Percentiles rank a stretch among this genome's conserved stretches.
These are phyloP conservation scores for Lachancea quebecensis DNA, from an alignment of 805 yeast species.

Conservation along the genomic window DNA sequence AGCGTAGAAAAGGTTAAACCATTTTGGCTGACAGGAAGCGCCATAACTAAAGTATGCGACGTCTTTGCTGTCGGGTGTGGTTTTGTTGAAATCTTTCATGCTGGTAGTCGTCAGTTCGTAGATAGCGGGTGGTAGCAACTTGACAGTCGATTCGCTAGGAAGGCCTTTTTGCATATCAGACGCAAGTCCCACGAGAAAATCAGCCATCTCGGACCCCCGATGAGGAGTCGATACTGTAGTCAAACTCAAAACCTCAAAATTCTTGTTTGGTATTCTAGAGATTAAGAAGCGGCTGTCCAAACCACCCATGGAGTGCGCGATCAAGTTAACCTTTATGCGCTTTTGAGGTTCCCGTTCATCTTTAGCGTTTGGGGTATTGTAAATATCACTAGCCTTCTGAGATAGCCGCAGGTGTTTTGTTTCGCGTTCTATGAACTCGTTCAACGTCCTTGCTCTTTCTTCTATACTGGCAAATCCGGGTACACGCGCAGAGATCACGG, in stretches of 20 bases:
- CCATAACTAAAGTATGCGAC: conserved; percentile 83
- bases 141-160: conserved; percentile 10
- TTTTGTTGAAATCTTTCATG: conserved; percentile 47
- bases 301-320: conserved; percentile 96
- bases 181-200: conserved; percentile 42
- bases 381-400: conserved; percentile 17
- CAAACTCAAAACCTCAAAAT: conserved; percentile 59
- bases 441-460: conserved; percentile 55
- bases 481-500: conserved; percentile 66
- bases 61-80: conserved; percentile 45
- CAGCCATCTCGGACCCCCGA: conserved; percentile 79
- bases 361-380: conserved; percentile 13
- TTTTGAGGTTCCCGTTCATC: conserved; percentile 14
- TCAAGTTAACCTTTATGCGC: conserved; percentile 54
- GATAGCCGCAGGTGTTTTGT: conserved; percentile 17
- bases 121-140: conserved; percentile 39
- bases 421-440: conserved; percentile 40
- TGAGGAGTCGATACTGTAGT: conserved; percentile 90
- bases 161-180: conserved; percentile 23
- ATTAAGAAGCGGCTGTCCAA: conserved; percentile 75
- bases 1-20: conserved; percentile 52
- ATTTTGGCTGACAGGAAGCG: conserved; percentile 57
- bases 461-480: conserved; percentile 77
- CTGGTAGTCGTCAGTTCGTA: conserved; percentile 56
- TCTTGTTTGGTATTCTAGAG: conserved; percentile 40